phyloP scores from a whole-genome alignment of 352 stramenopile species.

The Globisporangium iwayamae region DNA sequence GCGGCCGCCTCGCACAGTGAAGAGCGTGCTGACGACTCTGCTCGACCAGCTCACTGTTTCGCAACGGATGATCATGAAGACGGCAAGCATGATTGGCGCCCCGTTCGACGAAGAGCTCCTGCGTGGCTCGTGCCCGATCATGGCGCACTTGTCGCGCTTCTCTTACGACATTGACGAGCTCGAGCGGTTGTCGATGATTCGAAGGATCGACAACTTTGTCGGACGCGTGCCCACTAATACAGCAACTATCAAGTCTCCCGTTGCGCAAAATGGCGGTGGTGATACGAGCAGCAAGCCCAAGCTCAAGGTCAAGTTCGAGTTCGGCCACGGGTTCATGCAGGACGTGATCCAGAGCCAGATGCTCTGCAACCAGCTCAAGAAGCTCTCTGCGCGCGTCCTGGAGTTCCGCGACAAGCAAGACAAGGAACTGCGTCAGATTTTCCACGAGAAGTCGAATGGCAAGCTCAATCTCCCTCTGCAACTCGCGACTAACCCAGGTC shows the following conservation, averaged over 20 bases:
- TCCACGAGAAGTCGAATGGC: constrained; percentile 72
- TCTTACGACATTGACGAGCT: constrained; percentile 67
- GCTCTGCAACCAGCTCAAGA: constrained; percentile 79
- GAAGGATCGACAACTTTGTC: constrained; percentile 73
- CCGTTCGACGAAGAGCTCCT: constrained; percentile 77
- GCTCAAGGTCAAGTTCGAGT: constrained; percentile 83
- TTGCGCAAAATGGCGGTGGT: constrained; percentile 1
- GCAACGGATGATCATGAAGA: constrained; percentile 87
- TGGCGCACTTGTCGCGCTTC: constrained; percentile 64
- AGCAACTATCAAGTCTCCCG: constrained; percentile 16
- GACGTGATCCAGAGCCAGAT: constrained; percentile 81
- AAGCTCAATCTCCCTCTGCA: constrained; percentile 40
- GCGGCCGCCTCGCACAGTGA: constrained; percentile 68
- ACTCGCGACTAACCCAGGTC: constrained; percentile 22
- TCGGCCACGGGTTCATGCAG: constrained; percentile 84
- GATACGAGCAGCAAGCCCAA: constrained; percentile 9
- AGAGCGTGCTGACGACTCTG: constrained; percentile 80
- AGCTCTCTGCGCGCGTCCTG: constrained; percentile 61
- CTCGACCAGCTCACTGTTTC: constrained; percentile 81
- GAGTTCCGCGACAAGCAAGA: constrained; percentile 77
- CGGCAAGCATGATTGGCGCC: constrained; percentile 72
- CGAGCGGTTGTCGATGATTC: constrained; percentile 73
- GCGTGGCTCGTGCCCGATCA: constrained; percentile 64
- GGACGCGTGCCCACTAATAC: constrained; percentile 42
- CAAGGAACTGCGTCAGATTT: constrained; percentile 68